These are phyloP conservation scores for Pseudogymnoascus sp. DNA, from an alignment of 2,329 filamentous ascomycete genomes.

Conservation along the genomic window DNA sequence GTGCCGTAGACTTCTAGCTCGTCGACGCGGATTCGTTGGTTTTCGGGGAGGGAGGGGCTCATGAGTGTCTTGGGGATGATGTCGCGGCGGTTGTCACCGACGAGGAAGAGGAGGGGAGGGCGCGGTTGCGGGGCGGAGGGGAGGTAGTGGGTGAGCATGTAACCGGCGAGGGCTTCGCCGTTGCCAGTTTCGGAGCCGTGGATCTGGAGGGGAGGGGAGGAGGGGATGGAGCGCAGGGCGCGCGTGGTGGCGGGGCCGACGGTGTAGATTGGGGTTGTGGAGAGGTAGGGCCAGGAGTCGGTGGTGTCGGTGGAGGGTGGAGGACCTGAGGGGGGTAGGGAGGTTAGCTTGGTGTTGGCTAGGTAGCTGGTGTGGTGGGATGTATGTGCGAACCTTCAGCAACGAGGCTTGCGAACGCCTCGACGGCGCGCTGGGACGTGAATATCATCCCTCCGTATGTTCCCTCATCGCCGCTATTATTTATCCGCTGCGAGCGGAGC, in stretches of 20 bases:
- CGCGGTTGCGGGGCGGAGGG: not conserved
- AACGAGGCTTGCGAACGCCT: constrained; percentile 62
- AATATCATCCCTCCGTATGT: constrained; percentile 73
- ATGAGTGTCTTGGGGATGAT: constrained; percentile 79
- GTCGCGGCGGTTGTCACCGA: constrained; percentile 83
- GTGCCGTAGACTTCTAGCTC: constrained; percentile 86
- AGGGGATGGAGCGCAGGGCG: constrained; percentile 53
- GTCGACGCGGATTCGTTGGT: constrained; percentile 56
- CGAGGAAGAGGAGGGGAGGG: constrained; percentile 69
- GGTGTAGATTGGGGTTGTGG: constrained; percentile 60
- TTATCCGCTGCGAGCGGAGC: constrained; percentile 40
- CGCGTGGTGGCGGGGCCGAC: constrained; percentile 76
- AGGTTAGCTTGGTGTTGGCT: not conserved
- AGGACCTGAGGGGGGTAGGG: not conserved
- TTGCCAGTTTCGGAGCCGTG: constrained; percentile 78
- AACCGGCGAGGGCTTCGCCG: constrained; percentile 68
- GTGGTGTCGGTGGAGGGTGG: not conserved
- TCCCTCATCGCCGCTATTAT: constrained; percentile 26
- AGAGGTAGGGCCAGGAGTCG: constrained; percentile 43
- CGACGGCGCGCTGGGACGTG: constrained; percentile 76
- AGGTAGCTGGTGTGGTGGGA: not conserved
- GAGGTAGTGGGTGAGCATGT: constrained; percentile 70
- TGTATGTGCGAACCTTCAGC: constrained; percentile 31
- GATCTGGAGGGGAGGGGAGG: constrained; percentile 50
- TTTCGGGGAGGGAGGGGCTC: constrained; percentile 41